phyloP scores from a whole-genome alignment of 768 basidiomycete genomes.

The Calocera viscosa region DNA sequence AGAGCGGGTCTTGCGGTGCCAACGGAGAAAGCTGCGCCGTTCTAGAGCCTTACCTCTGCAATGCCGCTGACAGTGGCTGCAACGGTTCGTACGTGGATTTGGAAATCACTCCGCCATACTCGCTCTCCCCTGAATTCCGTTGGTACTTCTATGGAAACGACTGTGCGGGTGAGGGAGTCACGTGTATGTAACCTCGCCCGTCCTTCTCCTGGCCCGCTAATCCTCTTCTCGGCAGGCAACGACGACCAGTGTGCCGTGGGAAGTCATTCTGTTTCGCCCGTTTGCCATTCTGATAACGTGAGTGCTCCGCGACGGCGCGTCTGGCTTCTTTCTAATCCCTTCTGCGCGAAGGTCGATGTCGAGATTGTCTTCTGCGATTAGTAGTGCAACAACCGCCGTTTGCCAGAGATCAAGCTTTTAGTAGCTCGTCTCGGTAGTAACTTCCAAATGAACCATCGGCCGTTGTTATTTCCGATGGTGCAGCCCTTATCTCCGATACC shows the following conservation, averaged over 20 bases:
- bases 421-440: too few relatives aligned
- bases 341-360: background rate
- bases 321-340: background rate
- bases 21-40: conserved; percentile 40
- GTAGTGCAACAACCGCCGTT: too few relatives aligned
- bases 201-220: background rate
- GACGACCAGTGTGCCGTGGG: background rate
- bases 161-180: background rate
- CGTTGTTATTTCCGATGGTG: too few relatives aligned
- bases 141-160: background rate
- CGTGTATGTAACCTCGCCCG: background rate
- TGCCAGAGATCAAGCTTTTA: too few relatives aligned
- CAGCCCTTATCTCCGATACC: too few relatives aligned
- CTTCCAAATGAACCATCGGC: too few relatives aligned
- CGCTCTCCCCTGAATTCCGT: background rate
- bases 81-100: background rate
- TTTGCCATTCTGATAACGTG: background rate
- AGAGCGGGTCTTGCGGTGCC: conserved; percentile 30
- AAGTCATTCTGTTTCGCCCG: background rate
- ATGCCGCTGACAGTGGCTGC: background rate
- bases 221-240: background rate
- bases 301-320: background rate
- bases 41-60: conserved; percentile 25
- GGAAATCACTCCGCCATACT: background rate
- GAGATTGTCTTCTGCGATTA: background rate